Evolutionary conservation across 2,329 filamentous ascomycete genomes (phyloP), one percentile per base, ranked within the genome.

Genomic region (Penicillium aurantiogriseum): DNA sequence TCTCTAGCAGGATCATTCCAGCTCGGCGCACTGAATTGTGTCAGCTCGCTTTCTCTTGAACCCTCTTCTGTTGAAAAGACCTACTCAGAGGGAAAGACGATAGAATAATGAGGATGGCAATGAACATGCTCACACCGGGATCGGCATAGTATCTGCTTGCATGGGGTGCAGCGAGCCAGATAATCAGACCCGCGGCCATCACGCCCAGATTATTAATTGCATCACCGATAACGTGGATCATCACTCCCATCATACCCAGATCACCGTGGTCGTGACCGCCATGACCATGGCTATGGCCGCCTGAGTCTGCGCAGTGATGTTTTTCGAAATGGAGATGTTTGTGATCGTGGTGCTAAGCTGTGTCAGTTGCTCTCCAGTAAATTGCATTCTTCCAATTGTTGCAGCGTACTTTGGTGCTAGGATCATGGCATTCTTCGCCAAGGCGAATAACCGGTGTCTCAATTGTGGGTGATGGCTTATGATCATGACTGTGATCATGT

Each of bases 121-220:
- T 92, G 50, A 81, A 86, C 70, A 89, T 79, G 57, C 87, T 85
- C 35, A 87, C 82, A 4, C 80, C 86, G 0, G 89, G 89, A 67
- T 92, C 89, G 5, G 86, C 88, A 63, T 91, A 92, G 76, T 83
- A 90, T 35, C 87, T 80, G 4, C 72, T 78, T 5, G 54, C 27
- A 1, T 82, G 77, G 31, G 82, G 85, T 31, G 80, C 69, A 0
- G 82, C 78, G 56, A 86, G 77, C 88, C 88, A 91, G 69, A 92
- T 88, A 33, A 90, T 79, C 2, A 87, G 67, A 0, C 87, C 88
- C 0, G 88, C 83, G 36, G 87, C 77, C 48, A 91, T 90, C 58
- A 92, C 88, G 10, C 88, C 88, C 11, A 91, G 71, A 64, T 92
- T 92, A 75, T 91, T 92, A 61, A 88, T 79, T 5, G 88, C 87